Evolutionary conservation across 2,329 filamentous ascomycete genomes (phyloP), one percentile per base, ranked within the genome.

Genomic region (Lasiodiplodia gonubiensis): DNA sequence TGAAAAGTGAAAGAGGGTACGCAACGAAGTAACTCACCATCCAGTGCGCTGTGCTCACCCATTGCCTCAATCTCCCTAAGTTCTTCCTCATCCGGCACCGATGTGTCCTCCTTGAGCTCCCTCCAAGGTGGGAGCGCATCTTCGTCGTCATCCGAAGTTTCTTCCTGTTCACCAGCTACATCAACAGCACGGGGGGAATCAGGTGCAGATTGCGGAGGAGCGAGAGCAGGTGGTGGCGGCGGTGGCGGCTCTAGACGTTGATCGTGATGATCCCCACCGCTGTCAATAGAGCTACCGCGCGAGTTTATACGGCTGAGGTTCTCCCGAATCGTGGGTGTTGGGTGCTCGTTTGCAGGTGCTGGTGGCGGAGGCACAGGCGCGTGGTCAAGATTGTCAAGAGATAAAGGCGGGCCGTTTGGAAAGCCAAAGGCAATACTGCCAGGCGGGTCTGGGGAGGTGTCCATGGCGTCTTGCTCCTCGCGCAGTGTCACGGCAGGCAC

Each of bases 1-100:
- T 12, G 21, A 4, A 12, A 8, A 23, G 7, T 21, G 10, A 27
- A 18, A 16, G 23, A 27, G 30, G 8, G 7, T 18, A 14, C 42
- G n/a, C 3, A 21, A 49, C 12, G 23, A 21, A 21, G 12, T 14
- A 68, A 78, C 79, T 71, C 76, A 81, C 82, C 82, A 70, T 89
- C 86, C 54, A 83, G 72, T n/a, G 86, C 87, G 74, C 83, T 87
- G 69, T 85, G 80, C 66, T 85, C 82, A 60, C 79, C 79, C 4
- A 76, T 76, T 3, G 79, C 77, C 61, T 86, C 83, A 37, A 89
- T 87, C 71, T 86, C 85, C 71, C 84, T 85, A 70, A 88, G 72
- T 77, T 90, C 88, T 11, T 82, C 82, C 70, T 86, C 85, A 67
- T 85, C 83, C 7, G 88, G 86, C 2, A 76, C 74, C 0, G 85